Evolutionary conservation across 192 early-diverging fungal species (phyloP), one percentile per base, ranked within the genome.

Genomic region (Lunasporangiospora selenospora): DNA sequence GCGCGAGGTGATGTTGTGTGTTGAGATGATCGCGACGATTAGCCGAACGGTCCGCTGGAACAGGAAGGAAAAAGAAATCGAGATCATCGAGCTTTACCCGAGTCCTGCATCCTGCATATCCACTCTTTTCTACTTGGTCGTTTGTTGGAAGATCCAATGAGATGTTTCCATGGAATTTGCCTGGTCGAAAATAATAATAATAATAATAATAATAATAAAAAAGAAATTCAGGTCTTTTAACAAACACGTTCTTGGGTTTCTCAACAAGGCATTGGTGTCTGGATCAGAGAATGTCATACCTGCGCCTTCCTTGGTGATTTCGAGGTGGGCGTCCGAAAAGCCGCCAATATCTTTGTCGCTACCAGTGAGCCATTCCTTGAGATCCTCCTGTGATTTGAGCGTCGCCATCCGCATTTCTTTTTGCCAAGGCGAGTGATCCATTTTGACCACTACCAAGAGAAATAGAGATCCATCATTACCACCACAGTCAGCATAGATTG

Each of bases 331-430:
- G 16, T 67, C 61, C 6, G 56, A 71, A 38, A 53, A 79, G 52
- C 84, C 87, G 21, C 95, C 95, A 80, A 98, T 92, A 73, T 98
- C 95, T 48, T 89, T 88, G 77, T 98, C 96, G 2, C 89, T 91
- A 0, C 96, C 96, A 24, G 93, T 81, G 13, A 86, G 69, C 92
- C 93, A 98, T 21, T 77, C 53, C 36, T 89, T 60, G 31, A 98
- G 56, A 63, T 90, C 89, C 30, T 85, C 78, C 29, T 85, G 77
- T 7, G 59, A 65, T 31, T 85, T 85, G 33, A 95, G 73, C 4
- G 79, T 58, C n/a, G 83, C 84, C 79, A 98, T 84, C 9, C 85
- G 81, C 50, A 89, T 66, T 53, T 93, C 90, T 32, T 82, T 79
- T 54, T 89, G 83, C 88, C 93, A 92, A 2, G 69, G 75, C 46